Evolutionary conservation across 2,329 filamentous ascomycete species (phyloP).

Genomic region (Aspergillus cejpii): DNA sequence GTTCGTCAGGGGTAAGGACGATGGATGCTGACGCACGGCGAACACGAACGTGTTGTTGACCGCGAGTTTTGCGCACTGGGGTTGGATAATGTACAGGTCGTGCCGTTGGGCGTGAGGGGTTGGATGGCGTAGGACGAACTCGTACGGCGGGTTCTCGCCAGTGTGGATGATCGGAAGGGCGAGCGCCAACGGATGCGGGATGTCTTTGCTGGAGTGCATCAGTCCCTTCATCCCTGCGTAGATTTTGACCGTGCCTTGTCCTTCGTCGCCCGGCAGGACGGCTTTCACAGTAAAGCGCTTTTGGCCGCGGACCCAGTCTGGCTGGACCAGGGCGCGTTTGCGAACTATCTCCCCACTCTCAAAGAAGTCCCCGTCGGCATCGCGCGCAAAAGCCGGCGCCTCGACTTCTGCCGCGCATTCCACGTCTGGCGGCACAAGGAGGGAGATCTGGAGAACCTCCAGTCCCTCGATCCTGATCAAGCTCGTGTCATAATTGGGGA

Average conservation of each 20-base stretch:
- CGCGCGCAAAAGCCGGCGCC: conserved; percentile 68
- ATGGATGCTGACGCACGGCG: conserved; percentile 85
- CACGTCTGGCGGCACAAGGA: conserved; percentile 80
- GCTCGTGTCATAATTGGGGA: conserved; percentile 88
- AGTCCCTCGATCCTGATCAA: conserved; percentile 79
- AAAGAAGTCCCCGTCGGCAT: conserved; percentile 84
- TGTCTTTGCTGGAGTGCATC: conserved; percentile 96
- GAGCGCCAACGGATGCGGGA: conserved; percentile 84
- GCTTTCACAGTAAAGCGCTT: conserved; percentile 95
- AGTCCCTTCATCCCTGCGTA: conserved; percentile 91
- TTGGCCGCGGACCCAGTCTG: conserved; percentile 78
- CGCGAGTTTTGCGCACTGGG: conserved; percentile 80
- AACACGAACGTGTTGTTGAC: conserved; percentile 98
- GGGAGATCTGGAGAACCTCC: conserved; percentile 84
- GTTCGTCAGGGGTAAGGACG: conserved; percentile 46
- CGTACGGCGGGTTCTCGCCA: conserved; percentile 88
- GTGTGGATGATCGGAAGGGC: conserved; percentile 84
- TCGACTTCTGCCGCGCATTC: conserved; percentile 92
- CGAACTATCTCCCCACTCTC: conserved; percentile 81
- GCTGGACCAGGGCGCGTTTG: conserved; percentile 83
- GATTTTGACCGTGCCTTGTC: conserved; percentile 76
- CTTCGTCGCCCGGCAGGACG: conserved; percentile 83
- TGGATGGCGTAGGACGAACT: conserved; percentile 86
- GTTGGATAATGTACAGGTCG: conserved; percentile 93
- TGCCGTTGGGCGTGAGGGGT: conserved; percentile 96